phyloP scores from a whole-genome alignment of 2,329 filamentous ascomycete species.

The Malbranchea cinnamomea region DNA sequence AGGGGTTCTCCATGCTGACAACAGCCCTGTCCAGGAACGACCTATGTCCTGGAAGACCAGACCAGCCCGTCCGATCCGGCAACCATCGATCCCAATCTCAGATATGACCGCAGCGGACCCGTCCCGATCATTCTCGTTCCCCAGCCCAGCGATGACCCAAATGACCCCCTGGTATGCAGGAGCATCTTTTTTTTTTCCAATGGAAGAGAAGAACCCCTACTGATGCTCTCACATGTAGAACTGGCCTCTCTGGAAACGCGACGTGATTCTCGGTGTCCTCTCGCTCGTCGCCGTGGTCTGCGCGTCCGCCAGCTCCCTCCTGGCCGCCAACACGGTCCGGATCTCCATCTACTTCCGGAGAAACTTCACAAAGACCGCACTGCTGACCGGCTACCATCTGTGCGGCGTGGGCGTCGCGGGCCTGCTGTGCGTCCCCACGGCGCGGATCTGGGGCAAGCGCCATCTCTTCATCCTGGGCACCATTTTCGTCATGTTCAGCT shows the following conservation, averaged over 20 bases:
- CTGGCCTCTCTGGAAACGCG: constrained; percentile 77
- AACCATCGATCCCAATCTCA: constrained; percentile 36
- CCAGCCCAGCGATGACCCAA: constrained; percentile 79
- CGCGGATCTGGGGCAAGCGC: constrained; percentile 82
- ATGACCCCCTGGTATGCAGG: constrained; percentile 59
- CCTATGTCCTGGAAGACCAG: constrained; percentile 48
- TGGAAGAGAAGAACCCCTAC: constrained; percentile 6
- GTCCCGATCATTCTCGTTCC: constrained; percentile 69
- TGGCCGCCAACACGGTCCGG: constrained; percentile 76
- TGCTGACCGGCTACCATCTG: constrained; percentile 77
- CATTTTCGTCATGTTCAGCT: constrained; percentile 56
- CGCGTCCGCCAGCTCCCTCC: constrained; percentile 67
- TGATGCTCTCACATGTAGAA: constrained; percentile 37
- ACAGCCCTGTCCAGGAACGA: constrained; percentile 17
- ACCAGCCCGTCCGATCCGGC: constrained; percentile 26
- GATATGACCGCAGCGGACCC: constrained; percentile 54
- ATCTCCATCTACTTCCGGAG: constrained; percentile 51
- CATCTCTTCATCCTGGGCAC: constrained; percentile 73
- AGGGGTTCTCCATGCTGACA: constrained; percentile 8
- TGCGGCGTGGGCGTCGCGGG: constrained; percentile 69
- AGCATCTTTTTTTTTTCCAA: too few species aligned
- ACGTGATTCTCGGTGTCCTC: constrained; percentile 62
- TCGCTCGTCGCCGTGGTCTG: constrained; percentile 72
- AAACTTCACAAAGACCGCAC: constrained; percentile 59
- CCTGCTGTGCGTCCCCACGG: constrained; percentile 73